A percentile compares a stretch with the other conserved stretches of the same genome.
Evolutionary conservation across 2,329 filamentous ascomycete species (phyloP).

Genomic region (Saccharata proteae): DNA sequence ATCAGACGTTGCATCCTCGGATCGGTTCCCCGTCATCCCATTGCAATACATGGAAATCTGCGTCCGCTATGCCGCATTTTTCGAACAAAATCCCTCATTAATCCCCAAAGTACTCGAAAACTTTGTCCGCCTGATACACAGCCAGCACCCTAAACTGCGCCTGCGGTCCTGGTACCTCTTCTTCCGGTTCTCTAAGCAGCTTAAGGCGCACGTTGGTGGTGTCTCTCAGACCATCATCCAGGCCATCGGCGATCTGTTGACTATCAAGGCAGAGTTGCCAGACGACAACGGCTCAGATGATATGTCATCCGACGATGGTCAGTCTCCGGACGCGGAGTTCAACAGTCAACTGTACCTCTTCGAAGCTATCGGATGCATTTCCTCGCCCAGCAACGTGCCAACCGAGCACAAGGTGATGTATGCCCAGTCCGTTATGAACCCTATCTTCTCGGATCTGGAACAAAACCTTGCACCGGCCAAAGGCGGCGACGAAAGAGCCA

Average conservation of each 20-base stretch:
- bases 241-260: conserved; percentile 75
- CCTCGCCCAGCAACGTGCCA: conserved; percentile 66
- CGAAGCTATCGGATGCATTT: conserved; percentile 86
- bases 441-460: conserved; percentile 83
- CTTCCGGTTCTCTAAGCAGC: conserved; percentile 78
- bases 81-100: conserved; percentile 69
- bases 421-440: conserved; percentile 75
- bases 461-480: conserved; percentile 64
- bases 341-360: conserved; percentile 86
- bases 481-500: conserved; percentile 66
- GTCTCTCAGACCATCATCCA: conserved; percentile 86
- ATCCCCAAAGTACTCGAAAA: conserved; percentile 82
- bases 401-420: conserved; percentile 79
- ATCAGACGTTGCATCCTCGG: conserved; percentile 60
- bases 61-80: conserved; percentile 85
- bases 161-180: conserved; percentile 96
- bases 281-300: conserved; percentile 72
- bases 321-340: conserved; percentile 83
- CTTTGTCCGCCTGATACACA: conserved; percentile 83
- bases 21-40: conserved; percentile 81
- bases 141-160: conserved; percentile 74
- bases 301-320: conserved; percentile 89
- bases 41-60: conserved; percentile 98
- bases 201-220: conserved; percentile 73
- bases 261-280: conserved; percentile 81